Conservation (phyloP, 2,329 filamentous ascomycete genomes). For the Colletotrichum musicola region DNA sequence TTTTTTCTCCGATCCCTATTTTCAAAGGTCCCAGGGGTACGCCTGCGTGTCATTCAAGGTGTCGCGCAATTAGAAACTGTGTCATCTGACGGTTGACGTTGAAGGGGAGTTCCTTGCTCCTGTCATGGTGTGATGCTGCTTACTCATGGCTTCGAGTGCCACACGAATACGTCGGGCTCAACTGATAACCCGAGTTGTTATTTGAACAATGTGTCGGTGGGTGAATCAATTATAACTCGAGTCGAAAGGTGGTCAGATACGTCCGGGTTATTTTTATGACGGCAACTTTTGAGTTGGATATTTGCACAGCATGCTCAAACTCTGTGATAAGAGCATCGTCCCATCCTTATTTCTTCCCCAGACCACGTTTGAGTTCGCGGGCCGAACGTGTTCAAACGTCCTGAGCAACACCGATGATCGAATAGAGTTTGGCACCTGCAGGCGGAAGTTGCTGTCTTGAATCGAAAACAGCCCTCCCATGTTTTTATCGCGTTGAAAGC, state of each 20-base stretch:
- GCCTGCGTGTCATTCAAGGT: slow-evolving; percentile 31
- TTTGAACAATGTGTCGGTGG: not conserved
- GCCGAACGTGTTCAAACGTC: too few relatives aligned
- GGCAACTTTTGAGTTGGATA: too few relatives aligned
- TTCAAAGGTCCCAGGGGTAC: slow-evolving; percentile 11
- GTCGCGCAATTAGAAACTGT: slow-evolving; percentile 11
- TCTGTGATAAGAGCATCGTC: too few relatives aligned
- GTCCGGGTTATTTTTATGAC: too few relatives aligned
- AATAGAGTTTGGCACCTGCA: too few relatives aligned
- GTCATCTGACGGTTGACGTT: slow-evolving; percentile 23
- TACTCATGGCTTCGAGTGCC: slow-evolving; percentile 24
- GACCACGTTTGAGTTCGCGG: too few relatives aligned
- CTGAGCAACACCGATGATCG: too few relatives aligned
- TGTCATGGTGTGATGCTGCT: slow-evolving; percentile 8
- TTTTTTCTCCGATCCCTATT: slow-evolving; percentile 25
- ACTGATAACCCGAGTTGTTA: not conserved
- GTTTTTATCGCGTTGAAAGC: too few relatives aligned
- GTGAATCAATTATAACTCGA: not conserved
- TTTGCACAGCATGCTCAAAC: too few relatives aligned
- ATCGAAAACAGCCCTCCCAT: too few relatives aligned
- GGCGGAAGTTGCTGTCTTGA: too few relatives aligned
- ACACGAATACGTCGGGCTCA: not conserved
- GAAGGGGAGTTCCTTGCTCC: slow-evolving; percentile 28
- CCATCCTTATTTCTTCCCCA: too few relatives aligned
- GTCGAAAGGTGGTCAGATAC: not conserved